A percentile compares a stretch with the other conserved stretches of the same genome.
Conservation (phyloP, 1,284 basidiomycete species). For the Papiliotrema nemorosa region DNA sequence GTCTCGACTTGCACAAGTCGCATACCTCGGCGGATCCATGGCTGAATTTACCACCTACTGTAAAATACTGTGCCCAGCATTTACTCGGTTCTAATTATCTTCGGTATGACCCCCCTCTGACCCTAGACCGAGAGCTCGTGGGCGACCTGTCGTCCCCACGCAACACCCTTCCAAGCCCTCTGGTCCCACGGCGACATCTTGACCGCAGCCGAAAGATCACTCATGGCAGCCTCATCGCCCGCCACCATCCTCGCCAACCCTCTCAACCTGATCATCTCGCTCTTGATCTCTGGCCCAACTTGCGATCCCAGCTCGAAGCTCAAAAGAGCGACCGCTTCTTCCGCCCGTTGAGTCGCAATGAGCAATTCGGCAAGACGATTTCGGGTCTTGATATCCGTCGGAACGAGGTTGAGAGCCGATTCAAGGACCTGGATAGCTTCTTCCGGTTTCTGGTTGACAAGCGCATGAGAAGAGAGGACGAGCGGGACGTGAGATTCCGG, state of each 20-base stretch:
- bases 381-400: conserved; percentile 5
- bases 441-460: conserved; percentile 23
- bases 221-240: conserved; percentile 26
- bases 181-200: conserved; percentile 63
- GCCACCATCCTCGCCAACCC: conserved; percentile 28
- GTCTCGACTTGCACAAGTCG: no score
- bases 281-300: conserved; percentile 2
- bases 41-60: no score
- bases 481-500: conserved; percentile 27
- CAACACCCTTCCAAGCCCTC: conserved; percentile 55
- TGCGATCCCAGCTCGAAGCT: conserved; percentile 5
- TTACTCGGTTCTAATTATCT: no score
- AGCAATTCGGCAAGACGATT: conserved; percentile 24
- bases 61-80: no score
- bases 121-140: conserved; percentile 13
- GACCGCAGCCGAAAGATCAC: conserved; percentile 62
- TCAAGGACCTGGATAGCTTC: conserved; percentile 37
- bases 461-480: conserved; percentile 28
- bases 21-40: no score
- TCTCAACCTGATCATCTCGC: conserved; percentile 24
- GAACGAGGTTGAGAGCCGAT: conserved; percentile 7
- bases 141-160: conserved; percentile 27
- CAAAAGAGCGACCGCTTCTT: conserved; percentile 36
- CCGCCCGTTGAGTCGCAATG: conserved; percentile 17
- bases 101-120: no score